phyloP scores from a whole-genome alignment of 2,329 filamentous ascomycete species.

The Exophiala bonariae region DNA sequence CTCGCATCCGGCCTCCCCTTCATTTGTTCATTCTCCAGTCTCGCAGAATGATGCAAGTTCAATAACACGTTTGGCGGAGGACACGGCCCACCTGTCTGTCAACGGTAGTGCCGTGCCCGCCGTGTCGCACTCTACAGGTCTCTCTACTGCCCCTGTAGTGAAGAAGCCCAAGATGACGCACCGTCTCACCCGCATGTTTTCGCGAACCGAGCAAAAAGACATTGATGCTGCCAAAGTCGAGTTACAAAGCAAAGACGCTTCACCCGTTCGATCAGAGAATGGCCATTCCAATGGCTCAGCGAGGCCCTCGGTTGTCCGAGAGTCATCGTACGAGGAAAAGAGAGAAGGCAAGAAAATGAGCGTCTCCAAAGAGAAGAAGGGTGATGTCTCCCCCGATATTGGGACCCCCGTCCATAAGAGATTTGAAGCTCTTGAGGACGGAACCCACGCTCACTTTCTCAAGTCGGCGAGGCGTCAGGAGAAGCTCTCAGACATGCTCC shows the following conservation, averaged over 20 bases:
- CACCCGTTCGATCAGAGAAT: constrained; percentile 31
- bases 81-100: constrained; percentile 40
- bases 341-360: constrained; percentile 30
- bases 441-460: constrained; percentile 82
- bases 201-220: constrained; percentile 39
- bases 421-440: constrained; percentile 62
- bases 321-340: constrained; percentile 34
- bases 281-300: constrained; percentile 30
- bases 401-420: constrained; percentile 38
- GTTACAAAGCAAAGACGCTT: constrained; percentile 13
- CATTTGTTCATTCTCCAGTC: constrained; percentile 14
- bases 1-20: constrained; percentile 12
- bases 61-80: constrained; percentile 46
- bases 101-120: constrained; percentile 37
- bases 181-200: constrained; percentile 49
- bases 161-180: constrained; percentile 44
- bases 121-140: constrained; percentile 12
- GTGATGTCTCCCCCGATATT: constrained; percentile 27
- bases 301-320: constrained; percentile 26
- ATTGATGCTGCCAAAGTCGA: constrained; percentile 31
- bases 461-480: constrained; percentile 90
- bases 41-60: constrained; percentile 20
- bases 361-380: constrained; percentile 33
- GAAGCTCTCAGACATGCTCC: constrained; percentile 89
- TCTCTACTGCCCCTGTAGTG: constrained; percentile 12